These are phyloP conservation scores for Wickerhamomyces mucosus DNA, from an alignment of 805 yeast species.

Conservation along the genomic window DNA sequence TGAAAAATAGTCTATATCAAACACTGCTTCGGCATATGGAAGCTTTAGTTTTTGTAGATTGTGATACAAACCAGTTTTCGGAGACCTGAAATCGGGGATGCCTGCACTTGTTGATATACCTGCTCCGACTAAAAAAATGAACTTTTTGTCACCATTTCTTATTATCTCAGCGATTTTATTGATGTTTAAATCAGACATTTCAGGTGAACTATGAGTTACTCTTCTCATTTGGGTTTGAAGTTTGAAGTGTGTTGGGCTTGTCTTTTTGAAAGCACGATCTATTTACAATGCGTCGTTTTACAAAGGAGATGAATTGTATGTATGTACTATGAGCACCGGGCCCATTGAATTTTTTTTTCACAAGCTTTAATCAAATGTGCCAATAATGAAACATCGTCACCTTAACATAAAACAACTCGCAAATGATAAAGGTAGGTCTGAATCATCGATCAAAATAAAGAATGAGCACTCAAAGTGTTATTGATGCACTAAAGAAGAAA, in stretches of 20 bases:
- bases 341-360: too few relatives aligned
- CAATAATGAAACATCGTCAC: too few relatives aligned
- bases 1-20: slow-evolving; percentile 75
- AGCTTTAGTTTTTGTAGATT: slow-evolving; percentile 64
- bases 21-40: slow-evolving; percentile 94
- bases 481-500: slow-evolving; percentile 18
- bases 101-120: slow-evolving; percentile 93
- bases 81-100: slow-evolving; percentile 91
- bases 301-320: too few relatives aligned
- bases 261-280: slow-evolving; percentile 1
- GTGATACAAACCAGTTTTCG: slow-evolving; percentile 80
- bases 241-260: neutral
- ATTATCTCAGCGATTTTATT: slow-evolving; percentile 5
- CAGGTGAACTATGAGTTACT: too few relatives aligned
- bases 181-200: too few relatives aligned
- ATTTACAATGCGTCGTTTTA: too few relatives aligned
- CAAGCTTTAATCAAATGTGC: too few relatives aligned
- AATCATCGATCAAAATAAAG: too few relatives aligned
- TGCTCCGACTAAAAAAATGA: slow-evolving; percentile 78
- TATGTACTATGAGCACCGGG: too few relatives aligned
- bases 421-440: too few relatives aligned
- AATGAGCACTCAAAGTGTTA: slow-evolving; percentile 16
- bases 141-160: slow-evolving; percentile 20
- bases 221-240: too few relatives aligned
- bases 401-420: too few relatives aligned